A percentile compares a stretch with the other conserved stretches of the same genome.
These are phyloP conservation scores for Botrytis aclada DNA, from an alignment of 2,329 filamentous ascomycete genomes.

Conservation along the genomic window DNA sequence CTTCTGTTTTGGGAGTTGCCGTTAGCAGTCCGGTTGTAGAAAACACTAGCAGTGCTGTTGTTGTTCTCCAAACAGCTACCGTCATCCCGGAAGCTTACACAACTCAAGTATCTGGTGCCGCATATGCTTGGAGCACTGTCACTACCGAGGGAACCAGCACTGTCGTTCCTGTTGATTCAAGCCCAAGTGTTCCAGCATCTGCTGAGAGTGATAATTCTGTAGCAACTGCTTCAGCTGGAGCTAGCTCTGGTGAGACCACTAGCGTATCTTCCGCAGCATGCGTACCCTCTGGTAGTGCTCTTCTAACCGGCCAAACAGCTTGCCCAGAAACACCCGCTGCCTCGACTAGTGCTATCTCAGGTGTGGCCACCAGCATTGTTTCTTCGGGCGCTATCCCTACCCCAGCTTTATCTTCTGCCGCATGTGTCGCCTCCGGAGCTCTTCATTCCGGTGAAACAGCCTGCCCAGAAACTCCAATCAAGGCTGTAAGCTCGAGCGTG, in stretches of 20 bases:
- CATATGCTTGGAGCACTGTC: slow-evolving; percentile 9
- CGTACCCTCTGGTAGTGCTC: background rate
- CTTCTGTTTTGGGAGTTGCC: background rate
- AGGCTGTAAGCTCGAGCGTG: background rate
- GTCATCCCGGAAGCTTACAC: slow-evolving; percentile 9
- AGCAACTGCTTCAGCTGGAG: background rate
- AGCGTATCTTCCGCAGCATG: background rate
- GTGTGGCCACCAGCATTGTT: background rate
- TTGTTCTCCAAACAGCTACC: background rate
- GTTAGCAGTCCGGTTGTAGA: background rate
- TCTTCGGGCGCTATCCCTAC: background rate
- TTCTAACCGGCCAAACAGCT: background rate
- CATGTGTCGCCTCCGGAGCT: background rate
- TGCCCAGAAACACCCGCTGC: background rate
- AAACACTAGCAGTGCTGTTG: background rate
- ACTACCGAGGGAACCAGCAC: slow-evolving; percentile 5
- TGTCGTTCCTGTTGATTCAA: background rate
- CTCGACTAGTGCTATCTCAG: background rate
- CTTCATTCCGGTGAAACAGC: background rate
- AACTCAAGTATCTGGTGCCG: background rate
- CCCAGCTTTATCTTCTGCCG: background rate
- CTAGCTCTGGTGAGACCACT: background rate
- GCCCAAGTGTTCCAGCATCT: background rate
- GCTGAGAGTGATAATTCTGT: background rate
- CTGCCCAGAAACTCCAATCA: background rate